phyloP scores from a whole-genome alignment of 2,329 filamentous ascomycete genomes.

The Arthrobotrys entomopaga region DNA sequence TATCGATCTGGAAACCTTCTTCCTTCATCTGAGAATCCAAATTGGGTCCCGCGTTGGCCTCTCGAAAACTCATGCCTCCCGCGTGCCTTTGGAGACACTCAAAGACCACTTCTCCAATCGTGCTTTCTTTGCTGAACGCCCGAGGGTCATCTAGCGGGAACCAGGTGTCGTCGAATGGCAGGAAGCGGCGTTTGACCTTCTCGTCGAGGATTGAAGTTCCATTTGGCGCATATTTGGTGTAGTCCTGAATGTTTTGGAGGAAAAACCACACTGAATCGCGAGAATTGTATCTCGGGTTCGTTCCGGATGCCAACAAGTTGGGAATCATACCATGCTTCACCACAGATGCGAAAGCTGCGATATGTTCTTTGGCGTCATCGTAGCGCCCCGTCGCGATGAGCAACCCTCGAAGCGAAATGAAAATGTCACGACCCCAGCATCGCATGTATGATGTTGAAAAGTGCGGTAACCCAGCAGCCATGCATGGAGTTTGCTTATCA shows the following conservation, averaged over 20 bases:
- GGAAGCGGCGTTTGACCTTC: slow-evolving; percentile 82
- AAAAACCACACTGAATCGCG: slow-evolving; percentile 98
- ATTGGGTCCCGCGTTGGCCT: slow-evolving; percentile 88
- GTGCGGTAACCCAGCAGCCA: slow-evolving; percentile 92
- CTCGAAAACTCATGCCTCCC: slow-evolving; percentile 86
- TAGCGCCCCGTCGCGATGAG: slow-evolving; percentile 89
- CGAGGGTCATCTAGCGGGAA: slow-evolving; percentile 82
- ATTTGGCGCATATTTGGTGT: slow-evolving; percentile 80
- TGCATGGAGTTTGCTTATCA: slow-evolving; percentile 80
- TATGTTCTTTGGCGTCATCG: slow-evolving; percentile 89
- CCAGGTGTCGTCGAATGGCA: slow-evolving; percentile 96
- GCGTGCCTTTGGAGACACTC: slow-evolving; percentile 94
- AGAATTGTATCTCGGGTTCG: slow-evolving; percentile 90
- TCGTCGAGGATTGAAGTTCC: slow-evolving; percentile 78
- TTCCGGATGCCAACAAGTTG: slow-evolving; percentile 87
- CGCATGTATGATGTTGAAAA: slow-evolving; percentile 94
- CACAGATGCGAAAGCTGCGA: slow-evolving; percentile 92
- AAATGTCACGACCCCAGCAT: slow-evolving; percentile 97
- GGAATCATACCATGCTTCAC: slow-evolving; percentile 99
- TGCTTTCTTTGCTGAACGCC: slow-evolving; percentile 85
- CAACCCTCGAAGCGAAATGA: slow-evolving; percentile 93
- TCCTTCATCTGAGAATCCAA: slow-evolving; percentile 94
- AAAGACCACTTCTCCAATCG: slow-evolving; percentile 88
- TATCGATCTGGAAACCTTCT: slow-evolving; percentile 79
- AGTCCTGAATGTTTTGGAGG: slow-evolving; percentile 94